Evolutionary conservation across 108 stramenopile genomes (phyloP), one percentile per base, ranked within the genome.

Genomic region (Conticribra weissflogii): DNA sequence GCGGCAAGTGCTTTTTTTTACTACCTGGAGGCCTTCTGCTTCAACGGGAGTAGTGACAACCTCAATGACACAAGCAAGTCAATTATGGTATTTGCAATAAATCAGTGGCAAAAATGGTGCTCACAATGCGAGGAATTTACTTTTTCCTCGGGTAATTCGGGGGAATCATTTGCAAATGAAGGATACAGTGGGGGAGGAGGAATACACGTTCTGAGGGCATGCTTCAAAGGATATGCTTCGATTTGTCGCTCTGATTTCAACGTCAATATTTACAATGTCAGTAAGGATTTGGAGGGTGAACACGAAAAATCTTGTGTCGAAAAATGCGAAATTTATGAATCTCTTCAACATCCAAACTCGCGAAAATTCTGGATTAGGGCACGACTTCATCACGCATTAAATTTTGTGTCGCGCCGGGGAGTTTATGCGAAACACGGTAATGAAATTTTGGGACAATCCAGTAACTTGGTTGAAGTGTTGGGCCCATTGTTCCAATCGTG

Each of bases 61-160:
- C 3, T n/a, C 15, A 22, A 32, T 14, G 22, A 28, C 0, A 16
- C 24, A 41, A 17, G 17, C 0, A 28, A 31, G 14, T n/a, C 21
- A 52, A 0, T 72, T 3, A 21, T 18, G 7, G 16, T 45, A 23
- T 64, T 73, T 41, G 19, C 65, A 9, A 25, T 24, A 47, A 30
- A 22, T 3, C 59, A 77, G 41, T 77, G 76, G 76, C 62, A 58
- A 27, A 46, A 64, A 54, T 69, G 67, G 76, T 77, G 76, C 55
- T 18, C 69, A 16, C 51, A 31, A 44, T 64, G 67, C 28, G 76
- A 77, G 50, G 76, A 77, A 64, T 59, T 77, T n/a, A n/a, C n/a
- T n/a, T n/a, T n/a, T n/a, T n/a, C n/a, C n/a, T n/a, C n/a, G n/a
- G n/a, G n/a, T 2, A 53, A 53, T 45, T 32, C 18, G 9, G 24